A percentile compares a stretch with the other conserved stretches of the same genome.
These are phyloP conservation scores for Hamamelis virginiana DNA, from an alignment of 164 flowering plant genomes.

Conservation along the genomic window DNA sequence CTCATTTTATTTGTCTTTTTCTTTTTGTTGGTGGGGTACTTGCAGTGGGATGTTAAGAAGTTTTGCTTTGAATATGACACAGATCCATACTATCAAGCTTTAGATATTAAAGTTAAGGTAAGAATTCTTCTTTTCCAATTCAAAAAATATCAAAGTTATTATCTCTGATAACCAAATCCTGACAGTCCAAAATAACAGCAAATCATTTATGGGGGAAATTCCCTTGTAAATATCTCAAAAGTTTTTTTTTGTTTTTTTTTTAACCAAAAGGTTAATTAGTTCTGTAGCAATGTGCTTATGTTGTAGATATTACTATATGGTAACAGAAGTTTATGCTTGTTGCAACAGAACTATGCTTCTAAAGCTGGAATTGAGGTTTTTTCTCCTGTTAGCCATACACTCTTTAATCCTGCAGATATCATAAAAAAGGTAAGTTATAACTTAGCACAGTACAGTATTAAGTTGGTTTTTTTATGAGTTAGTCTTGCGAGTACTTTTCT, in stretches of 20 bases:
- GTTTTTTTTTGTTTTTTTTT: background rate
- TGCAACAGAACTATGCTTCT: slow-evolving; percentile 62
- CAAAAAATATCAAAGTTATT: background rate
- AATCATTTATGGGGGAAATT: too few species aligned
- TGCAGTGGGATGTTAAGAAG: slow-evolving; percentile 83
- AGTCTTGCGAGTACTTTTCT: background rate
- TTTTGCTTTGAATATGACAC: slow-evolving; percentile 89
- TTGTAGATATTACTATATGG: background rate
- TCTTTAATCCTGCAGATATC: slow-evolving; percentile 76
- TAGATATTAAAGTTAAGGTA: slow-evolving; percentile 75
- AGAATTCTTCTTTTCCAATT: background rate
- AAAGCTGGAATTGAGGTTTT: slow-evolving; percentile 70
- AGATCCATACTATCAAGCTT: slow-evolving; percentile 78
- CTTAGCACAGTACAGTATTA: background rate
- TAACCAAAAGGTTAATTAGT: background rate
- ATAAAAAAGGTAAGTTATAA: slow-evolving; percentile 53
- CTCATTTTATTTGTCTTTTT: background rate
- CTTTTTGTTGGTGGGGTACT: slow-evolving; percentile 7
- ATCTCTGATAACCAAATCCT: too few species aligned
- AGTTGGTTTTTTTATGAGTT: background rate
- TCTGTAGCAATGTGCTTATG: background rate
- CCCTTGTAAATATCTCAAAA: too few species aligned
- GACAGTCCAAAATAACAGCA: too few species aligned
- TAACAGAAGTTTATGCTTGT: background rate
- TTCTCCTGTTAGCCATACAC: slow-evolving; percentile 93